These are phyloP conservation scores for Rosa persica DNA, from an alignment of 306 rosid species.

Conservation along the genomic window DNA sequence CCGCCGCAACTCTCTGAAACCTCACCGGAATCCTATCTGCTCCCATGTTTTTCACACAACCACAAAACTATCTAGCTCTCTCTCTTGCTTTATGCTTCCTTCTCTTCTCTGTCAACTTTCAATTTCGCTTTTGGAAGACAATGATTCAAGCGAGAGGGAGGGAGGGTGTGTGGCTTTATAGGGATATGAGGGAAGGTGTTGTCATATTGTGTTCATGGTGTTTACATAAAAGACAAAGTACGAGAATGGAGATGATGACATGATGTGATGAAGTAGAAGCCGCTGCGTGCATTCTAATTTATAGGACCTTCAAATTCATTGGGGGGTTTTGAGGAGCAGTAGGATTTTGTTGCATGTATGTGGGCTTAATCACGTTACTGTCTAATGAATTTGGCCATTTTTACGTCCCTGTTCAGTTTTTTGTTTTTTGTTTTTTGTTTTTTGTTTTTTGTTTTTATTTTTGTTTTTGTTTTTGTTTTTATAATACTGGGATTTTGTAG, in stretches of 20 bases:
- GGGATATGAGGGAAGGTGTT: neutral
- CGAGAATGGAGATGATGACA: constrained; percentile 13
- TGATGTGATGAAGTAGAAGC: constrained; percentile 26
- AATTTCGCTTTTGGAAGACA: constrained; percentile 1
- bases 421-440: neutral
- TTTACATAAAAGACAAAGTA: constrained; percentile 8
- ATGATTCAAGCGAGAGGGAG: neutral
- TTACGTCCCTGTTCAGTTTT: constrained; percentile 19
- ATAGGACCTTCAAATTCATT: constrained; percentile 1
- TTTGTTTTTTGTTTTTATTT: neutral
- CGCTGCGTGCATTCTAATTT: constrained; percentile 28
- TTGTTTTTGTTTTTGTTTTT: neutral
- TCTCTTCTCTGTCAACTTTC: neutral
- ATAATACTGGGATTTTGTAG: neutral
- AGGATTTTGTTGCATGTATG: constrained; percentile 21
- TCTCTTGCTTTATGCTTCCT: neutral
- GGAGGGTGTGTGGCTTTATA: neutral
- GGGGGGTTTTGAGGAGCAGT: neutral
- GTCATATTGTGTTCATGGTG: constrained; percentile 43
- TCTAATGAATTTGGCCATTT: constrained; percentile 21
- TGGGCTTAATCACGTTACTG: constrained; percentile 23
- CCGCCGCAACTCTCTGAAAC: constrained; percentile 65
- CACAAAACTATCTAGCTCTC: neutral
- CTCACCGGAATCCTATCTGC: constrained; percentile 36
- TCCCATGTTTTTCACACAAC: neutral